Evolutionary conservation across 129 eudicot genomes (phyloP).

Genomic region (Flaveria bidentis): DNA sequence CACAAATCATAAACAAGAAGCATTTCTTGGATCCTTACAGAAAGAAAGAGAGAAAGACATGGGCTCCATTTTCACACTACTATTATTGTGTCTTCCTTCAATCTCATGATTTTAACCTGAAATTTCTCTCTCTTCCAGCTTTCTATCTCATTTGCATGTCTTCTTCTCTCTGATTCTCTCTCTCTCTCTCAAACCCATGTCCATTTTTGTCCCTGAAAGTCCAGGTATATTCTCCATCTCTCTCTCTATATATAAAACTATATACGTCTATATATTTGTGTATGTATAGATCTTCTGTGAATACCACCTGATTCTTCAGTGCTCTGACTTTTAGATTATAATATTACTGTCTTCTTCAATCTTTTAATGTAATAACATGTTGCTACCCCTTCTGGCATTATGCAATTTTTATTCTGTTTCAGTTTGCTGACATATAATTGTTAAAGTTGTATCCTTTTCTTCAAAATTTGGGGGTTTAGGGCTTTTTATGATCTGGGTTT

Average conservation of each 20-base stretch:
- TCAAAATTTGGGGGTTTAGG: conserved; percentile 35
- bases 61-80: conserved; percentile 43
- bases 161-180: conserved; percentile 33
- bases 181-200: conserved; percentile 34
- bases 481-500: conserved; percentile 42
- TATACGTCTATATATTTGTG: conserved; percentile 4
- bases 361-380: conserved; percentile 37
- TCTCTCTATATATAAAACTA: background rate
- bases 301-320: conserved; percentile 40
- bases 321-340: conserved; percentile 35
- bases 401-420: conserved; percentile 18
- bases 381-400: conserved; percentile 39
- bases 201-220: conserved; percentile 46
- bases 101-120: conserved; percentile 35
- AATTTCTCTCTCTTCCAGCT: conserved; percentile 31
- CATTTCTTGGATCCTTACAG: conserved; percentile 42
- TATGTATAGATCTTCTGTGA: conserved; percentile 38
- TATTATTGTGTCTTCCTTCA: conserved; percentile 40
- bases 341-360: conserved; percentile 34
- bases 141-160: conserved; percentile 27
- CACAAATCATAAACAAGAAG: conserved; percentile 4
- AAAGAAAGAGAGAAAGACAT: conserved; percentile 25
- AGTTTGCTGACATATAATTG: conserved; percentile 35
- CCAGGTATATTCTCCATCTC: conserved; percentile 47
- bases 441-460: conserved; percentile 19